Percentiles rank a stretch among this genome's conserved stretches.
phyloP scores from a whole-genome alignment of 2,329 filamentous ascomycete genomes.

The Talaromyces sp. region DNA sequence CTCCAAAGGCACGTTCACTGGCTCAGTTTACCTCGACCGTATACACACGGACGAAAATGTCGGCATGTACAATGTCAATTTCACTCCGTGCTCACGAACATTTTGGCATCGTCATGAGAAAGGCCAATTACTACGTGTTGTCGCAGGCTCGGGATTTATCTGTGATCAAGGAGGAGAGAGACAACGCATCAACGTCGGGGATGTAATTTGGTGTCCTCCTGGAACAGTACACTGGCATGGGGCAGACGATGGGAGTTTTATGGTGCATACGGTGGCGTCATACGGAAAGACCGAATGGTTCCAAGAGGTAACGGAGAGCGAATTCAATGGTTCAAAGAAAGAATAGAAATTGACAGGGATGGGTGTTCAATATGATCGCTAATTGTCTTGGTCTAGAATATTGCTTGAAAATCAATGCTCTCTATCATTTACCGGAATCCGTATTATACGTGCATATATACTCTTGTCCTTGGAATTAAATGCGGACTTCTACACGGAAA shows the following conservation, averaged over 20 bases:
- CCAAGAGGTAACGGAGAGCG: conserved; percentile 30
- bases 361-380: neutral
- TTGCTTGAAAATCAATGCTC: neutral
- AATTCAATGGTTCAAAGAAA: conserved; percentile 20
- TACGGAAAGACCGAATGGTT: conserved; percentile 34
- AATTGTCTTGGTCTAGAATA: neutral
- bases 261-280: conserved; percentile 36
- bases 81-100: conserved; percentile 39
- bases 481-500: neutral
- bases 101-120: conserved; percentile 42
- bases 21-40: conserved; percentile 26
- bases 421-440: neutral
- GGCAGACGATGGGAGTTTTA: conserved; percentile 33
- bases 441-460: neutral
- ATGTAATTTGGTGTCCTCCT: conserved; percentile 35
- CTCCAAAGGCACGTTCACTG: conserved; percentile 19
- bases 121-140: conserved; percentile 39
- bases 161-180: conserved; percentile 37
- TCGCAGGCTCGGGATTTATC: conserved; percentile 36
- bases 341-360: neutral
- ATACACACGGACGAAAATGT: conserved; percentile 20
- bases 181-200: conserved; percentile 32
- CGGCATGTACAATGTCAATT: conserved; percentile 34
- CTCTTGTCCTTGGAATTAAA: neutral
- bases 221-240: conserved; percentile 44